Evolutionary conservation across 805 yeast genomes (phyloP), one percentile per base, ranked within the genome.

Genomic region (Zygotorulaspora chibaensis): DNA sequence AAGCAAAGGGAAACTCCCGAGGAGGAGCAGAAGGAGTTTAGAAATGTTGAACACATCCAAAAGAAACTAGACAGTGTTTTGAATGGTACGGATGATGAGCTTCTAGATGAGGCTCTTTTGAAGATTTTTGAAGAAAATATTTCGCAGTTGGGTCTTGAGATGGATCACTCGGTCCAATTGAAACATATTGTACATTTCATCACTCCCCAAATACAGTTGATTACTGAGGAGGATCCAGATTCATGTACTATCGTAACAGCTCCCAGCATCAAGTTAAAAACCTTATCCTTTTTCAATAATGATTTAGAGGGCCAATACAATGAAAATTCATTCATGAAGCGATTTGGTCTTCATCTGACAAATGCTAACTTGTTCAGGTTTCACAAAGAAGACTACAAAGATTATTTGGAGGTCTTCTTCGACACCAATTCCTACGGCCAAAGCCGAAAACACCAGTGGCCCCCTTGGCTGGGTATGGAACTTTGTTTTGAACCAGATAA

Each of bases 381-480:
- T 40, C 71, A 77, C 38, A 77, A 78, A 52, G 71, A 71, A 5
- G 80, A 78, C 17, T 67, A 73, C 33, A 57, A 64, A 16, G 56
- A 64, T 23, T 62, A 71, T 17, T 69, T 73, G 4, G 72, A 71
- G 41, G 56, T 73, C 8, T 70, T 73, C 27, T 73, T 76, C 54
- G 74, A 76, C 35, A 65, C 68, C 10, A 64, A 66, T 10, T 68
- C 76, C 2, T 89, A 87, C 65, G 93, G 96, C 1, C 76, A 85
- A 2, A 63, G 57, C 5, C 47, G 51, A 7, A 52, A 51, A 4
- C 46, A 65, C 3, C 68, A 69, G 15, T 90, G 96, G 97, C 96
- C 96, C 2, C 95, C 96, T 0, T 90, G 96, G 88, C 63, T 89
- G 28, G 88, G 90, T 1, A 61, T 79, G 39, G 95, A 87, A 56